phyloP scores from a whole-genome alignment of 2,329 filamentous ascomycete species.

The Nannizzia gypsea region DNA sequence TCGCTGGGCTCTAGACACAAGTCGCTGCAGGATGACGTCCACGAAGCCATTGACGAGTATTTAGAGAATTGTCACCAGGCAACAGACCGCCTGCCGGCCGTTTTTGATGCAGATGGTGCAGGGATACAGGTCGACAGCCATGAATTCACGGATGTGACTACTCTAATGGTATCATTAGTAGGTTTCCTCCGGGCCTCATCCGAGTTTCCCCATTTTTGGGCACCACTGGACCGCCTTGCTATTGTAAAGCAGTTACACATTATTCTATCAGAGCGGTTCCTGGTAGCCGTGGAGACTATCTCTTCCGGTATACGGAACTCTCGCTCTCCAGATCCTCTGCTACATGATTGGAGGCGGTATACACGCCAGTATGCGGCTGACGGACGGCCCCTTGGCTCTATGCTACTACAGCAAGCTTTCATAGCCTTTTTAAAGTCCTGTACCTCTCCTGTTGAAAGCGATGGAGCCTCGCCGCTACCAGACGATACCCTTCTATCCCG shows the following conservation, averaged over 20 bases:
- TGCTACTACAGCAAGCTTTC: constrained; percentile 81
- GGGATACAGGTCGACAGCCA: constrained; percentile 31
- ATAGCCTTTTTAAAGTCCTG: constrained; percentile 71
- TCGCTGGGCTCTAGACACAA: constrained; percentile 63
- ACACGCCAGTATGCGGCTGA: constrained; percentile 68
- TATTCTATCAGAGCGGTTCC: constrained; percentile 71
- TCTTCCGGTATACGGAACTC: constrained; percentile 83
- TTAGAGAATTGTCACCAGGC: constrained; percentile 57
- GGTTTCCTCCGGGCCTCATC: constrained; percentile 81
- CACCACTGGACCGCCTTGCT: constrained; percentile 56
- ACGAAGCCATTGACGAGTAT: constrained; percentile 58
- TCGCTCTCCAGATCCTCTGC: constrained; percentile 49
- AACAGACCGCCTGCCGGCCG: constrained; percentile 44
- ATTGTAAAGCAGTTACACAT: constrained; percentile 60
- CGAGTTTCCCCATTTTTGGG: constrained; percentile 71
- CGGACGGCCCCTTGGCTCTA: constrained; percentile 74
- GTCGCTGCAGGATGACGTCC: constrained; percentile 54
- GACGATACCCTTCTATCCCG: constrained; percentile 60
- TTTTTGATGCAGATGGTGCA: constrained; percentile 45
- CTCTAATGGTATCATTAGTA: constrained; percentile 70
- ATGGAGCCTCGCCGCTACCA: constrained; percentile 44
- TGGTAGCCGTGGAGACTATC: constrained; percentile 76
- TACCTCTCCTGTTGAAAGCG: constrained; percentile 59
- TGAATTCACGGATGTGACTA: constrained; percentile 57
- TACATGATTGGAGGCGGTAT: constrained; percentile 81